Conservation (phyloP, 192 early-diverging fungal genomes). For the Ambispora gerdemannii region DNA sequence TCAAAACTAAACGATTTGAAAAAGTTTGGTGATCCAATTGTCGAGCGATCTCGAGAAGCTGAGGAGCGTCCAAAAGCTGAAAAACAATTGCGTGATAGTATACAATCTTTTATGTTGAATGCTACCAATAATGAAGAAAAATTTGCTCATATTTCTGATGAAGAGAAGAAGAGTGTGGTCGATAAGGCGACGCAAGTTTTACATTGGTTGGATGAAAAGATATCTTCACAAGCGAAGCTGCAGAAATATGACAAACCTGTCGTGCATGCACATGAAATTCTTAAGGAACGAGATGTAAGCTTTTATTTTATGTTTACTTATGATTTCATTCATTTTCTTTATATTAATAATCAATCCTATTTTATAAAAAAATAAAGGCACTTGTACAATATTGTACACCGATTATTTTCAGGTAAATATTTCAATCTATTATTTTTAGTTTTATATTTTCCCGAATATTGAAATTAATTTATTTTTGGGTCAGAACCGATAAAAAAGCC, state of each 20-base stretch:
- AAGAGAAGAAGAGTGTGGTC: slow-evolving; percentile 79
- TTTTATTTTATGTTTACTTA: background rate
- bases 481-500: too few relatives aligned
- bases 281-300: slow-evolving; percentile 62
- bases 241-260: slow-evolving; percentile 73
- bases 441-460: too few relatives aligned
- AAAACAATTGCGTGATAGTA: slow-evolving; percentile 73
- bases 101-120: slow-evolving; percentile 69
- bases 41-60: slow-evolving; percentile 75
- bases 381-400: background rate
- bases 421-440: too few relatives aligned
- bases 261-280: slow-evolving; percentile 70
- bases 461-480: too few relatives aligned
- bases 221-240: slow-evolving; percentile 69
- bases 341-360: background rate
- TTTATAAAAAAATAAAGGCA: background rate
- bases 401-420: background rate
- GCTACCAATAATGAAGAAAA: slow-evolving; percentile 76
- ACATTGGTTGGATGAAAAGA: slow-evolving; percentile 83
- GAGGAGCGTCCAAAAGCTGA: slow-evolving; percentile 85
- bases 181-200: slow-evolving; percentile 72
- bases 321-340: background rate
- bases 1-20: slow-evolving; percentile 79
- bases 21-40: slow-evolving; percentile 77
- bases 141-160: slow-evolving; percentile 80